Conservation (phyloP, 176 grass and related monocot genomes). For the Alopecurus myosuroides region DNA sequence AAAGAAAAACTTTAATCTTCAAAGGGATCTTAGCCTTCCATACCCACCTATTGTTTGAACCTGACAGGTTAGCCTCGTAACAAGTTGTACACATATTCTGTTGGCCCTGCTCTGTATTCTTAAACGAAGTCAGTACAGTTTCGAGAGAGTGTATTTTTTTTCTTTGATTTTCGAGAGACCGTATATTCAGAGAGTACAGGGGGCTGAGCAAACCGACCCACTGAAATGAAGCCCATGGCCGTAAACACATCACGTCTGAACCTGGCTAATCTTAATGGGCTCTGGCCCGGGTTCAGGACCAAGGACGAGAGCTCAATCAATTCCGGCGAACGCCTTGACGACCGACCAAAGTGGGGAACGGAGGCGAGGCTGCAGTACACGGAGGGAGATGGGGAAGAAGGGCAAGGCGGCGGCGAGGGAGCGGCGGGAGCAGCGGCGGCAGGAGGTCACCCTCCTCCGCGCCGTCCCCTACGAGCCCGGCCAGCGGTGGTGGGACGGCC, state of each 20-base stretch:
- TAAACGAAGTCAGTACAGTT: too few relatives aligned
- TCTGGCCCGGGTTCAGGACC: background rate
- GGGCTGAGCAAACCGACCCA: background rate
- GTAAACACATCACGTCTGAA: background rate
- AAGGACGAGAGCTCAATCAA: background rate
- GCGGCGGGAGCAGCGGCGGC: constrained; percentile 59
- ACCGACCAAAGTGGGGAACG: background rate
- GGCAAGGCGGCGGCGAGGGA: constrained; percentile 66
- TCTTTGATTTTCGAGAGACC: too few relatives aligned
- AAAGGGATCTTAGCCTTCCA: too few relatives aligned
- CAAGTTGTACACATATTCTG: too few relatives aligned
- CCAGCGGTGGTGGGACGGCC: constrained; percentile 32
- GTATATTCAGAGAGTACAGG: background rate
- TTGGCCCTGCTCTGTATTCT: too few relatives aligned
- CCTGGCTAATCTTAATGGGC: background rate
- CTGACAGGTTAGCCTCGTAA: too few relatives aligned
- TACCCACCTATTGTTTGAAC: too few relatives aligned
- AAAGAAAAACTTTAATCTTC: too few relatives aligned
- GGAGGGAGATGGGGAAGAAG: constrained; percentile 65
- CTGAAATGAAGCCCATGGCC: background rate
- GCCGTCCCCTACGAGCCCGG: constrained; percentile 45
- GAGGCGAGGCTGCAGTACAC: background rate
- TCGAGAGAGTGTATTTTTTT: too few relatives aligned
- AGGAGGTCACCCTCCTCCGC: constrained; percentile 60
- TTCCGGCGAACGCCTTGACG: background rate